phyloP scores from a whole-genome alignment of 2,329 filamentous ascomycete species.

The Botrytis tulipae region DNA sequence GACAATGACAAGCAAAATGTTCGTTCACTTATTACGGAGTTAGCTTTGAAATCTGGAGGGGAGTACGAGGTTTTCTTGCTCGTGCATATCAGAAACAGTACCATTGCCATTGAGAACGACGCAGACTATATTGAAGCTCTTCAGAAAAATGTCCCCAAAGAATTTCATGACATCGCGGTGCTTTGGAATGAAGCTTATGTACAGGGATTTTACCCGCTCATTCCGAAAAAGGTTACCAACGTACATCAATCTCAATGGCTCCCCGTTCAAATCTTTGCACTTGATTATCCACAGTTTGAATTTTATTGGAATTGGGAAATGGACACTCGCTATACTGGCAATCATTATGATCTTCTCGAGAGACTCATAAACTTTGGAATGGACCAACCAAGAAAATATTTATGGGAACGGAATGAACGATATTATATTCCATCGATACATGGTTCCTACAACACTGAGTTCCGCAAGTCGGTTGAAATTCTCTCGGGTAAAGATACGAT shows the following conservation, averaged over 20 bases:
- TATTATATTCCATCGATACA: constrained; percentile 71
- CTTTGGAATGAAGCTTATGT: constrained; percentile 76
- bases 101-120: constrained; percentile 56
- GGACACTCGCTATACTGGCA: constrained; percentile 74
- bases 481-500: constrained; percentile 37
- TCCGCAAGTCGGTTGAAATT: constrained; percentile 60
- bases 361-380: constrained; percentile 62
- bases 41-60: constrained; percentile 71
- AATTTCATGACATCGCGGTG: constrained; percentile 68
- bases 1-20: constrained; percentile 77
- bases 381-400: constrained; percentile 66
- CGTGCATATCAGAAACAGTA: constrained; percentile 70
- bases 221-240: constrained; percentile 52
- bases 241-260: constrained; percentile 43
- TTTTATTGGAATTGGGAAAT: constrained; percentile 66
- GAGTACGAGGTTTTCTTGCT: constrained; percentile 80
- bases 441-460: constrained; percentile 64
- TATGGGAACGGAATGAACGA: constrained; percentile 72
- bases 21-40: constrained; percentile 74
- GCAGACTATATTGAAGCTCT: constrained; percentile 60
- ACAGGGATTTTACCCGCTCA: constrained; percentile 70
- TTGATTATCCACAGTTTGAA: constrained; percentile 76
- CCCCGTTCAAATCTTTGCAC: constrained; percentile 71
- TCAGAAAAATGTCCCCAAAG: constrained; percentile 61
- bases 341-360: constrained; percentile 77